Evolutionary conservation across 73 alveolate genomes (phyloP).

Genomic region (Durusdinium trenchii): DNA sequence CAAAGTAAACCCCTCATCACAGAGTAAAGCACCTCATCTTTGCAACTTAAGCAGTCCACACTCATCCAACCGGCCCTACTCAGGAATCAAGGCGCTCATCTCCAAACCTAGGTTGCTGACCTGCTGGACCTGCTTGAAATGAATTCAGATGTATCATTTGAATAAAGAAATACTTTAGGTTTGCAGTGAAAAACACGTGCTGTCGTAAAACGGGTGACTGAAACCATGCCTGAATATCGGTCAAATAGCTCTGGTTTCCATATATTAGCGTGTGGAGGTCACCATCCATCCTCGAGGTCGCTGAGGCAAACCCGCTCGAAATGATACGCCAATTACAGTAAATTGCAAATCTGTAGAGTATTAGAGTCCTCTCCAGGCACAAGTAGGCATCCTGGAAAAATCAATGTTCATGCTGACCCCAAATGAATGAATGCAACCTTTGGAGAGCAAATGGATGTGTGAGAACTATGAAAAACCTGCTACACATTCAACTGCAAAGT

Average conservation of each 20-base stretch:
- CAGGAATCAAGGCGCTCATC: too few relatives aligned
- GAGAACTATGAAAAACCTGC: too few relatives aligned
- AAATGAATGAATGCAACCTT: too few relatives aligned
- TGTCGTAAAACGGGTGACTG: not conserved
- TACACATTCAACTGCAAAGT: too few relatives aligned
- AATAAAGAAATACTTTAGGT: too few relatives aligned
- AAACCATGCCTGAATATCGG: conserved; percentile 37
- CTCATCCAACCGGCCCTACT: too few relatives aligned
- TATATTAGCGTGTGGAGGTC: conserved; percentile 66
- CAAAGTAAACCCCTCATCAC: conserved; percentile 74
- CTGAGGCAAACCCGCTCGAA: not conserved
- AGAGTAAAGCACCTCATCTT: conserved; percentile 45
- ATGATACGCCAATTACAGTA: not conserved
- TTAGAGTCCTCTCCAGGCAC: conserved; percentile 73
- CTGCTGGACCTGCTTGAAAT: too few relatives aligned
- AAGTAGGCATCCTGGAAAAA: conserved; percentile 55
- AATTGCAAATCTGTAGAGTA: not conserved
- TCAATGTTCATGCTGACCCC: not conserved
- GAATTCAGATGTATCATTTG: too few relatives aligned
- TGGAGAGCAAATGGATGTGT: too few relatives aligned
- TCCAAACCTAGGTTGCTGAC: too few relatives aligned
- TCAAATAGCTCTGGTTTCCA: conserved; percentile 43
- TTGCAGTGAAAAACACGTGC: not conserved
- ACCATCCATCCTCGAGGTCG: conserved; percentile 70
- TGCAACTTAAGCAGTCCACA: not conserved